phyloP scores from a whole-genome alignment of 2,329 filamentous ascomycete species.

The Fusarium stilboides region DNA sequence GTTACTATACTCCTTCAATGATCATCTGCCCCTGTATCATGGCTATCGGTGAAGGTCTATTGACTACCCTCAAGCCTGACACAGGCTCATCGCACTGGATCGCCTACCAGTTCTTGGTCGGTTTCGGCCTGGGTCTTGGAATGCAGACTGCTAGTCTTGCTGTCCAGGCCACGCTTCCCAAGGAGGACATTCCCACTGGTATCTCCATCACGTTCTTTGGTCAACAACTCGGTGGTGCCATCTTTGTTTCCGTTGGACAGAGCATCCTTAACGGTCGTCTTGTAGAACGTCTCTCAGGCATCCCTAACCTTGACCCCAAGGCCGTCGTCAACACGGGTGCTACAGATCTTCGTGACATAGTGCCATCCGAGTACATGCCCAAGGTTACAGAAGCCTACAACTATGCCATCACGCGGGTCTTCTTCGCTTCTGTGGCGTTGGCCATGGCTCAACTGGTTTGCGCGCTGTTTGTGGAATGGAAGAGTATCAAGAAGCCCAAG shows the following conservation, averaged over 20 bases:
- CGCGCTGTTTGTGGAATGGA: constrained; percentile 75
- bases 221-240: constrained; percentile 71
- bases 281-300: constrained; percentile 54
- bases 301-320: constrained; percentile 61
- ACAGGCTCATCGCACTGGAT: constrained; percentile 70
- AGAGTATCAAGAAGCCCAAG: constrained; percentile 76
- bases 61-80: constrained; percentile 68
- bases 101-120: constrained; percentile 71
- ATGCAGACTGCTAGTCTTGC: constrained; percentile 72
- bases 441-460: constrained; percentile 70
- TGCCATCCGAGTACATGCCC: constrained; percentile 65
- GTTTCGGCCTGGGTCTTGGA: constrained; percentile 71
- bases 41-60: constrained; percentile 68
- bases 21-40: constrained; percentile 65
- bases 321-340: constrained; percentile 65
- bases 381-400: constrained; percentile 77
- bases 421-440: constrained; percentile 73
- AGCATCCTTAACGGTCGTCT: constrained; percentile 66
- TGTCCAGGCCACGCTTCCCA: constrained; percentile 67
- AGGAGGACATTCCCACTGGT: constrained; percentile 68
- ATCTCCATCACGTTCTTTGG: constrained; percentile 71
- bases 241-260: constrained; percentile 72
- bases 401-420: constrained; percentile 72
- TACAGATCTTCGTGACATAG: constrained; percentile 71
- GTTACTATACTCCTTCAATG: constrained; percentile 74